Evolutionary conservation across 2,329 filamentous ascomycete species (phyloP).

Genomic region (Mollisia scopiformis): DNA sequence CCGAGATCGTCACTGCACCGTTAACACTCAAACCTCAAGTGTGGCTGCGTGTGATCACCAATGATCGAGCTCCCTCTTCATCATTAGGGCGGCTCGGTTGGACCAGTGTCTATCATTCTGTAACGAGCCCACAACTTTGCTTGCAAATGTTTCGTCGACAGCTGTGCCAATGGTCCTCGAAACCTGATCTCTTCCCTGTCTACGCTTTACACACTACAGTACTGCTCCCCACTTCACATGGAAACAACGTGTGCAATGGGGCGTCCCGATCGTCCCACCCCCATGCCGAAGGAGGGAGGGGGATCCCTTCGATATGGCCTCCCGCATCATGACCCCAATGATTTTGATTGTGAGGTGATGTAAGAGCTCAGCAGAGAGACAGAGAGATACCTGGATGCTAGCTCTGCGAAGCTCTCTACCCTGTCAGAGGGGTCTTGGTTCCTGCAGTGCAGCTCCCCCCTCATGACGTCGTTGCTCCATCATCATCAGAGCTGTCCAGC

Average conservation of each 20-base stretch:
- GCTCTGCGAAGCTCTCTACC: conserved; percentile 3
- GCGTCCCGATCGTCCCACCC: neutral
- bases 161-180: neutral
- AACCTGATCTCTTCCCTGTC: conserved; percentile 9
- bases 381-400: conserved; percentile 1
- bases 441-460: conserved; percentile 12
- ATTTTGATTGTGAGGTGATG: conserved; percentile 8
- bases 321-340: neutral
- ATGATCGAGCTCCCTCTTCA: neutral
- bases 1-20: neutral
- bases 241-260: neutral
- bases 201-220: neutral
- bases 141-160: neutral
- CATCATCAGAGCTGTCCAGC: conserved; percentile 1
- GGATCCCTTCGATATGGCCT: neutral
- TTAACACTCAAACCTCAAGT: neutral
- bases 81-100: neutral
- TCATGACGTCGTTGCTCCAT: conserved; percentile 20
- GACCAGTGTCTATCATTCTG: neutral
- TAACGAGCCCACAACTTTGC: neutral
- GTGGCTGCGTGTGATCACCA: neutral
- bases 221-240: neutral
- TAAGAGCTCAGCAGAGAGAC: conserved; percentile 11
- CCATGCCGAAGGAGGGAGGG: neutral
- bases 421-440: conserved; percentile 6